Conservation (phyloP, 768 basidiomycete genomes). For the Russula foetens region DNA sequence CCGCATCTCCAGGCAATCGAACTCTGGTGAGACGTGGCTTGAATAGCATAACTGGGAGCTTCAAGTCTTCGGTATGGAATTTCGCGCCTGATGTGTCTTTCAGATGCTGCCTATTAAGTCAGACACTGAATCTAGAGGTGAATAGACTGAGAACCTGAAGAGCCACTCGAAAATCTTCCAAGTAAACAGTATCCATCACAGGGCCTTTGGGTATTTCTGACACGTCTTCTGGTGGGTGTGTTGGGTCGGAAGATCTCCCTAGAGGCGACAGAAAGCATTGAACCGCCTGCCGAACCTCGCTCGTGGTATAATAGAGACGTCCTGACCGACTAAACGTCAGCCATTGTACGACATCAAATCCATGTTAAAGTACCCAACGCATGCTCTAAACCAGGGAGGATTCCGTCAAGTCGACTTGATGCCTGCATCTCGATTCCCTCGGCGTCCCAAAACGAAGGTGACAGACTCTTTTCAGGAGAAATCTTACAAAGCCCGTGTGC, state of each 20-base stretch:
- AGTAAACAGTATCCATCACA: slow-evolving; percentile 52
- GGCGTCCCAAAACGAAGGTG: slow-evolving; percentile 75
- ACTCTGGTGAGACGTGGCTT: slow-evolving; percentile 47
- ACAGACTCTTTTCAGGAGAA: slow-evolving; percentile 48
- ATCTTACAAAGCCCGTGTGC: slow-evolving; percentile 56
- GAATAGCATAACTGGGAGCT: slow-evolving; percentile 63
- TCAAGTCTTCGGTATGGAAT: slow-evolving; percentile 36
- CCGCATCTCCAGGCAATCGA: slow-evolving; percentile 45
- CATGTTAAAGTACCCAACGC: slow-evolving; percentile 48
- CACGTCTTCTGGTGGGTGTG: slow-evolving; percentile 14
- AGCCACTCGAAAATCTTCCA: slow-evolving; percentile 87
- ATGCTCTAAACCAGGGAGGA: slow-evolving; percentile 70
- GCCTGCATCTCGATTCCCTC: slow-evolving; percentile 41
- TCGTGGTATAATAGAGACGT: slow-evolving; percentile 83
- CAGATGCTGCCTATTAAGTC: slow-evolving; percentile 49
- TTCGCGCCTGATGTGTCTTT: slow-evolving; percentile 46
- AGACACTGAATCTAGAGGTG: background rate
- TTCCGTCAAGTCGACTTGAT: slow-evolving; percentile 46
- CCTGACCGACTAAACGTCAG: slow-evolving; percentile 37
- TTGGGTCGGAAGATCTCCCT: slow-evolving; percentile 33
- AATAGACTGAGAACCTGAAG: slow-evolving; percentile 48
- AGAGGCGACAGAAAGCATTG: slow-evolving; percentile 70
- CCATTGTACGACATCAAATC: background rate
- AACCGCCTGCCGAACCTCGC: slow-evolving; percentile 71
- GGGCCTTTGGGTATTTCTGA: slow-evolving; percentile 10